Base-by-base conservation (phyloP, 1,284 basidiomycete species). In the Marasmius fiardii region DNA sequence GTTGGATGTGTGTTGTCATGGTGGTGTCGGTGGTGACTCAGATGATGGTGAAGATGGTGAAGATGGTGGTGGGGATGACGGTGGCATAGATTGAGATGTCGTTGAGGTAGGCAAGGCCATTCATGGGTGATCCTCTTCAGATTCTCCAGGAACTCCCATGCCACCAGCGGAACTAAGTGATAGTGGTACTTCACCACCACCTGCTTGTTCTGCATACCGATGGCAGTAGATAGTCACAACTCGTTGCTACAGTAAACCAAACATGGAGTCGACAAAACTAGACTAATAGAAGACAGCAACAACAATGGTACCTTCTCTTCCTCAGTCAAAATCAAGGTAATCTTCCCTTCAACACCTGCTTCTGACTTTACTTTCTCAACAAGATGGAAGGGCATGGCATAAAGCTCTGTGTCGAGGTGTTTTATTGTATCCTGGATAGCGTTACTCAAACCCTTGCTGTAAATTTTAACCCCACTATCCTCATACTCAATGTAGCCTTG, bases 231-330 rank as follows among this genome's bases (percentile, higher is more conserved):
- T 26, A 18, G 8, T 18, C n/a, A 64, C 52, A 44, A 63, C 61
- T 37, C 59, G 60, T 18, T 37, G 18, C 61, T 61, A 47, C 48
- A 21, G 43, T 35, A 21, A 43, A 47, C 26, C 26, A 43, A 34
- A 55, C n/a, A 28, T 31, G 53, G 41, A 28, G 37, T 21, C 39
- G 20, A 24, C 43, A 51, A 53, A 47, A 43, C 35, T 51, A 45
- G 39, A 67, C 74, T 48, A n/a, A n/a, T n/a, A n/a, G n/a, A n/a
- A n/a, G n/a, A n/a, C n/a, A n/a, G n/a, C n/a, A n/a, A n/a, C n/a
- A n/a, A n/a, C n/a, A n/a, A n/a, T n/a, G n/a, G n/a, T 53, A 88
- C 87, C 78, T 85, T 88, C 26, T 90, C 88, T 0, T 74, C 71
- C 6, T 64, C 31, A 10, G 71, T 77, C 58, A 86, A 64, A 10